phyloP scores from a whole-genome alignment of 169 alveolate species.

The Ichthyophthirius multifiliis region DNA sequence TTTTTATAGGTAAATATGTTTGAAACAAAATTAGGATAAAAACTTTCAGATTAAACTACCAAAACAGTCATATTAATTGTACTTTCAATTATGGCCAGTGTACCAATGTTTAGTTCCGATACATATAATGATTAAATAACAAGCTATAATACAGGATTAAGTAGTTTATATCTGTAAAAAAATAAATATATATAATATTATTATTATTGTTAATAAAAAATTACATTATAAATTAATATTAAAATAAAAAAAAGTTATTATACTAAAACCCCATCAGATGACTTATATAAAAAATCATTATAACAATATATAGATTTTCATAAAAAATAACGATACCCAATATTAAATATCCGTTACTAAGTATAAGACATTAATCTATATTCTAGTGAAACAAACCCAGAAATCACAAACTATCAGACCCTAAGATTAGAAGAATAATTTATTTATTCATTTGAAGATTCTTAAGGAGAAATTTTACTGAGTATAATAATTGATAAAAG shows the following conservation, averaged over 20 bases:
- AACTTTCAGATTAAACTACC: conserved; percentile 81
- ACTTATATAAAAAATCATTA: not conserved
- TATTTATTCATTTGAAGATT: too few relatives aligned
- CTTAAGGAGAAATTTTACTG: not conserved
- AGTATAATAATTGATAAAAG: conserved; percentile 31
- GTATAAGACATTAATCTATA: not conserved
- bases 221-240: not conserved
- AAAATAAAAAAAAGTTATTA: not conserved
- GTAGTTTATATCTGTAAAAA: not conserved
- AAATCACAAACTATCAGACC: not conserved
- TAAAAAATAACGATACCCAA: not conserved
- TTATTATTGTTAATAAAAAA: too few relatives aligned
- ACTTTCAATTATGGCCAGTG: conserved; percentile 66
- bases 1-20: not conserved
- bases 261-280: not conserved
- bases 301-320: not conserved
- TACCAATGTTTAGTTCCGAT: conserved; percentile 59
- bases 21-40: conserved; percentile 84
- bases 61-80: conserved; percentile 78
- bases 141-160: conserved; percentile 51
- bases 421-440: too few relatives aligned
- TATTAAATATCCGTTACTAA: not conserved
- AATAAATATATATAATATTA: too few relatives aligned
- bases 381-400: not conserved
- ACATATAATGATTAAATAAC: conserved; percentile 54